A percentile compares a stretch with the other conserved stretches of the same genome.
Conservation (phyloP, 129 eudicot genomes). For the Flaveria trinervia region DNA sequence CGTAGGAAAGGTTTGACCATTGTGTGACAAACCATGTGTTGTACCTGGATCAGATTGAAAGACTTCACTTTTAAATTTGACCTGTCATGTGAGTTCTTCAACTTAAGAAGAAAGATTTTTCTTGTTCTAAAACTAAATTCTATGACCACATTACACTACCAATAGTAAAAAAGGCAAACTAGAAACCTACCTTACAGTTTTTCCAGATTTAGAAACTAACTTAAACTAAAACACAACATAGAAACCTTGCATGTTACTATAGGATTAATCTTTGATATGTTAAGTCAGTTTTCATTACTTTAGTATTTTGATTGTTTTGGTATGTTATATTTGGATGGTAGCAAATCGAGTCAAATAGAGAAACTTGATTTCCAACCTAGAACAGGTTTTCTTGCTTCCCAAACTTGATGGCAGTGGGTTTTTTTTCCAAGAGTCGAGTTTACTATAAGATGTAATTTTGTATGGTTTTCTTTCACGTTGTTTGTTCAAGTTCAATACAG, state of each 20-base stretch:
- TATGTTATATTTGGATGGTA: too few species aligned
- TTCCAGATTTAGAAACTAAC: neutral
- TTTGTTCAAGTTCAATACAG: too few species aligned
- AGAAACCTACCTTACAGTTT: neutral
- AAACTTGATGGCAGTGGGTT: too few species aligned
- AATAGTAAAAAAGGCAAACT: neutral
- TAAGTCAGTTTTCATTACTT: too few species aligned
- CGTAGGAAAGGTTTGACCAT: slow-evolving; percentile 37
- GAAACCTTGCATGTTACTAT: neutral
- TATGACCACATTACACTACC: neutral
- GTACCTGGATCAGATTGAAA: slow-evolving; percentile 36
- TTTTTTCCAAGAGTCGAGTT: too few species aligned
- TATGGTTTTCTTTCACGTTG: too few species aligned
- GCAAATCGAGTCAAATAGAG: too few species aligned
- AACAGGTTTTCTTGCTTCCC: too few species aligned
- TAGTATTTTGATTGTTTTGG: too few species aligned
- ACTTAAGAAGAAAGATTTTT: neutral
- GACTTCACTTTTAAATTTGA: neutral
- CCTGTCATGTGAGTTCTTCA: neutral
- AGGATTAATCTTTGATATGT: too few species aligned
- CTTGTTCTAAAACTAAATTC: neutral
- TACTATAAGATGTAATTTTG: too few species aligned
- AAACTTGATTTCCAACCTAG: too few species aligned
- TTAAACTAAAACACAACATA: neutral
- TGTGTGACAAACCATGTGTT: slow-evolving; percentile 34